Evolutionary conservation across 192 early-diverging fungal species (phyloP).

Genomic region (Mortierella alpina): DNA sequence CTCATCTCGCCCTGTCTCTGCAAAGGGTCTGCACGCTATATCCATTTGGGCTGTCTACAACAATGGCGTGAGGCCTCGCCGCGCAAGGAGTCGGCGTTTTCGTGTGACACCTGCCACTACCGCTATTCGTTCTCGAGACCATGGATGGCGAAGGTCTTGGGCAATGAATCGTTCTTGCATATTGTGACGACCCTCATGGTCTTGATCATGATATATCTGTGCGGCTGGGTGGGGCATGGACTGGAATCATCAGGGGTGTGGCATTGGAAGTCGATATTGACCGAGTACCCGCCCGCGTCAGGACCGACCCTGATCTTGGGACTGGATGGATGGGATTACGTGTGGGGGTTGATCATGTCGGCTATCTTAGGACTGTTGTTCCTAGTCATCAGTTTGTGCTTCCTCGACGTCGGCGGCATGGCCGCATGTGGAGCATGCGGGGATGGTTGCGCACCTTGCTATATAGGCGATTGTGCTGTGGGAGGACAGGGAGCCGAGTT

Average conservation of each 20-base stretch:
- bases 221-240: slow-evolving; percentile 8
- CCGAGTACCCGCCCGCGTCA: neutral
- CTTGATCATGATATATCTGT: neutral
- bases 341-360: slow-evolving; percentile 11
- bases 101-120: slow-evolving; percentile 46
- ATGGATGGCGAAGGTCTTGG: slow-evolving; percentile 16
- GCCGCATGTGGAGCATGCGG: neutral
- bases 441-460: slow-evolving; percentile 2
- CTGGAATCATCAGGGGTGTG: slow-evolving; percentile 4
- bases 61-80: slow-evolving; percentile 29
- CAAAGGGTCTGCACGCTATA: slow-evolving; percentile 39
- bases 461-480: neutral
- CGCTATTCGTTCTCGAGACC: slow-evolving; percentile 37
- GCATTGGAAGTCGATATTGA: slow-evolving; percentile 7
- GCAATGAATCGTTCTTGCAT: slow-evolving; percentile 25
- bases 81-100: slow-evolving; percentile 5
- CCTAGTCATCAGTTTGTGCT: slow-evolving; percentile 5
- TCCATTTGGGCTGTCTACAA: slow-evolving; percentile 37
- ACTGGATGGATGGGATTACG: slow-evolving; percentile 17
- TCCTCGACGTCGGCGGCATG: neutral
- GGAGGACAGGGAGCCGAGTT: neutral
- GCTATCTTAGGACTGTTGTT: slow-evolving; percentile 7
- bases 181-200: slow-evolving; percentile 1
- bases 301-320: neutral
- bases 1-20: slow-evolving; percentile 47